Evolutionary conservation across 306 rosid species (phyloP).

Genomic region (barrel medic (Medicago truncatula)): MtrunA17r5.0-ANR NC_053048.1:6692501-6693000

Average conservation of each 20-base stretch:
- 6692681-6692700: not conserved
- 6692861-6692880: no score
- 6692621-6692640: not conserved
- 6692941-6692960: no score
- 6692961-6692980: not conserved
- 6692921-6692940: no score
- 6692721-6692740: not conserved
- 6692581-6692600: conserved; percentile 1
- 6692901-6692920: no score
- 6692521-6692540: conserved; percentile 64
- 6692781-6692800: not conserved
- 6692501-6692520: conserved; percentile 99
- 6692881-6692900: no score
- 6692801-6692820: not conserved
- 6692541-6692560: conserved; percentile 43
- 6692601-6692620: not conserved
- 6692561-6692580: not conserved
- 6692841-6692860: not conserved
- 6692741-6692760: not conserved
- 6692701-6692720: not conserved
- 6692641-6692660: not conserved
- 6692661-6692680: not conserved
- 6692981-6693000: no score
- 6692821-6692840: not conserved
- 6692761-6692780: not conserved